Conservation (phyloP, 1,284 basidiomycete genomes). For the Cutaneotrichosporon cutaneum region DNA sequence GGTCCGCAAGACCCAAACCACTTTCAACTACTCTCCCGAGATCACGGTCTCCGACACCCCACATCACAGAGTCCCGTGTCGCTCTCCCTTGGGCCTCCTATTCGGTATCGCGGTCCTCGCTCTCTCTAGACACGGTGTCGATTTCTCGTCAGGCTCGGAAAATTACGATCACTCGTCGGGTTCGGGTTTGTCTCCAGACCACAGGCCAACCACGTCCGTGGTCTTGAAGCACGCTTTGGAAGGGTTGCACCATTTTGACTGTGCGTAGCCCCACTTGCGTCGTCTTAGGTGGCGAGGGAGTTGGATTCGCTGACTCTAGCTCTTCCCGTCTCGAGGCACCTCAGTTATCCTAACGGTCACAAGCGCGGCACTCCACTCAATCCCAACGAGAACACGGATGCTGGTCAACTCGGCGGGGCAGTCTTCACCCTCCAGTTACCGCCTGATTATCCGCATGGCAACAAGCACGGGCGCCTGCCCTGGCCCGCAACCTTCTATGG, state of each 20-base stretch:
- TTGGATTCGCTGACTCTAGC: background rate
- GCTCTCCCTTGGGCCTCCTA: constrained; percentile 18
- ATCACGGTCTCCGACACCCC: constrained; percentile 6
- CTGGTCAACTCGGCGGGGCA: constrained; percentile 15
- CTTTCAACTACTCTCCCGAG: constrained; percentile 12
- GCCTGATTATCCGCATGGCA: background rate
- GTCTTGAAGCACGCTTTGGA: constrained; percentile 7
- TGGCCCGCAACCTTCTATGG: constrained; percentile 12
- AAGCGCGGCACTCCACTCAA: background rate
- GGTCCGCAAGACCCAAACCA: too few relatives aligned
- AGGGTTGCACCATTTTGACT: constrained; percentile 8
- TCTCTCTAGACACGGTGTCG: background rate
- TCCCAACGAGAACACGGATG: background rate
- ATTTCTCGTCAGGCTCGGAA: background rate
- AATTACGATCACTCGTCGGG: too few relatives aligned
- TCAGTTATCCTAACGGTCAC: background rate
- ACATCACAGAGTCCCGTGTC: background rate
- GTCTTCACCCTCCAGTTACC: constrained; percentile 8
- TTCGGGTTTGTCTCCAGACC: too few relatives aligned
- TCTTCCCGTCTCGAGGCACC: constrained; percentile 1
- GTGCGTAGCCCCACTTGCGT: too few relatives aligned
- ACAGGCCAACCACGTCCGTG: background rate
- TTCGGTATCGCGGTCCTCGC: constrained; percentile 15
- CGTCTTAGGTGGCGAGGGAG: background rate
- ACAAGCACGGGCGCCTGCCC: background rate